Evolutionary conservation across 2,329 filamentous ascomycete species (phyloP), one percentile per base, ranked within the genome.

Genomic region (Ascochyta viciae-villosae): DNA sequence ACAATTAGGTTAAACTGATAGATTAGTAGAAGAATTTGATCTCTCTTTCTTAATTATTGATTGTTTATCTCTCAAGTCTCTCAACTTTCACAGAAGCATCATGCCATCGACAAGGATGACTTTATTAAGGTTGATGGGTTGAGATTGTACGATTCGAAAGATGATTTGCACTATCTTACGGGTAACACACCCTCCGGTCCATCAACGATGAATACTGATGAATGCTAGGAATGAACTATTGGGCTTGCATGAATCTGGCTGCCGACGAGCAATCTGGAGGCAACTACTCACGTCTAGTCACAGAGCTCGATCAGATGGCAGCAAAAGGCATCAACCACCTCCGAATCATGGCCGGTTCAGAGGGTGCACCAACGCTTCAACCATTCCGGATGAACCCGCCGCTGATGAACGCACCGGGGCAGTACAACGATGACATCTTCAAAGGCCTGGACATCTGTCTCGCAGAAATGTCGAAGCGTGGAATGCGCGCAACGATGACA

Each of bases 401-500:
- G 6, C 57, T 77, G n/a, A 67, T 74, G 61, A 56, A 70, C 13
- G 62, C 68, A 1, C 75, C 75, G 1, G 75, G 75, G 9, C 43
- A 68, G n/a, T 77, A 77, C 59, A 77, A 77, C 50, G 73, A 76
- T 34, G 63, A 72, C 16, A 57, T 77, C 6, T 76, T 77, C 56
- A 57, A 69, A 26, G 75, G 75, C 8, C 58, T 77, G 15, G 75
- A 77, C 38, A 64, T 71, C 12, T 77, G 75, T 45, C 64, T 77
- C 12, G 70, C 65, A n/a, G 75, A 77, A 54, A 76, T 77, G 71
- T 67, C 67, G 7, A 74, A 74, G 54, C 63, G 75, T 7, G 74
- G 75, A 5, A 77, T 77, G 70, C 66, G 75, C 19, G 75, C 75
- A 19, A 77, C 75, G 12, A 77, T 77, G 74, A 77, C 75, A 0